Base-by-base conservation (phyloP, 371 early-diverging fungal species). In the Actinomortierella wolfii region DNA sequence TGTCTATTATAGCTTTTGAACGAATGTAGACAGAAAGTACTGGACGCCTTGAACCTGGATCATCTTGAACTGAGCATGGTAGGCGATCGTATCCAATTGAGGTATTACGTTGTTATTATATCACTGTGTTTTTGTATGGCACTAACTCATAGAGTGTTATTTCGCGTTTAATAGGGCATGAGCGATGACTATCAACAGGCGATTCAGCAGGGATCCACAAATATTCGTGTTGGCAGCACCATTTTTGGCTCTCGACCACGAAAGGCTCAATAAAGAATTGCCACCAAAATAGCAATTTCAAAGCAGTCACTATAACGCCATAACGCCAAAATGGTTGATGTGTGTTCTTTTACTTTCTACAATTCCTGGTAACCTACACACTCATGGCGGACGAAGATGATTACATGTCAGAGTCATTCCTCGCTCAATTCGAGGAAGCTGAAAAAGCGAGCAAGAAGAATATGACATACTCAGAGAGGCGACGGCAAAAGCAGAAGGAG, bases 121-220 rank as follows among this genome's bases (percentile, higher is more conserved):
- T 45, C 21, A 4, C 15, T 45, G 45, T 17, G 45, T 8, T 45
- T 45, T n/a, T n/a, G n/a, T n/a, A n/a, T n/a, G n/a, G n/a, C n/a
- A n/a, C n/a, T n/a, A n/a, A n/a, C n/a, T n/a, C n/a, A n/a, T n/a
- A n/a, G n/a, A n/a, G n/a, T n/a, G n/a, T n/a, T n/a, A n/a, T n/a
- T n/a, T 20, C 45, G 6, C 18, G 9, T 47, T 47, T 44, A 3
- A 20, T 57, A 70, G 70, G 98, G 98, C 39, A 97, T 97, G 98
- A 94, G 95, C n/a, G 90, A 85, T 56, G 97, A 97, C 78, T 97
- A 88, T 81, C 83, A 84, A 61, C 80, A 84, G 39, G 97, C 97
- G 7, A 81, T 97, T 48, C 76, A 81, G 40, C 81, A 87, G 8
- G 98, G 97, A 21, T 88, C 95, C 11, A 94, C 95, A 45, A 96